Evolutionary conservation across 2,329 filamentous ascomycete genomes (phyloP).

Genomic region (Ceratocystis ficicola): DNA sequence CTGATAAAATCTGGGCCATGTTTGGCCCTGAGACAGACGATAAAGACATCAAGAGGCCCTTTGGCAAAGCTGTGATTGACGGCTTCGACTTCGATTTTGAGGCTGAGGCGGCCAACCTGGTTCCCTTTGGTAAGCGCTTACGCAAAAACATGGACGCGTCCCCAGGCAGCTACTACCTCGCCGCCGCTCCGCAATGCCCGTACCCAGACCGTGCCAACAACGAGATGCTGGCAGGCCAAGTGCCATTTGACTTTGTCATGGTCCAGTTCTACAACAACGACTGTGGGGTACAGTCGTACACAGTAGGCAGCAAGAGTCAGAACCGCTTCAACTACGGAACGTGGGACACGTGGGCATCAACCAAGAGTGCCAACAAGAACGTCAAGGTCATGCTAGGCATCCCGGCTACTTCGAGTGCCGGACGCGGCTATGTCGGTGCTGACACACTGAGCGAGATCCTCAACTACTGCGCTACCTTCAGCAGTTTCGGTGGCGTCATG

Average conservation of each 20-base stretch:
- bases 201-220: constrained; percentile 28
- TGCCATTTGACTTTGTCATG: constrained; percentile 35
- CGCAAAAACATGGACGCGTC: constrained; percentile 38
- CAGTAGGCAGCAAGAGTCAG: constrained; percentile 27
- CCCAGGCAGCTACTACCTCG: constrained; percentile 30
- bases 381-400: constrained; percentile 39
- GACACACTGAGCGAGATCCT: constrained; percentile 30
- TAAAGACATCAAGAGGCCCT: constrained; percentile 31
- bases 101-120: constrained; percentile 24
- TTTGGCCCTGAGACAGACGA: constrained; percentile 30
- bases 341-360: constrained; percentile 51
- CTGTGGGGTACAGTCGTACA: constrained; percentile 45
- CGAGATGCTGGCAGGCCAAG: constrained; percentile 32
- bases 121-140: constrained; percentile 31
- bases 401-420: constrained; percentile 30
- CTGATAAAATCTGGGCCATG: constrained; percentile 31
- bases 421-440: constrained; percentile 33
- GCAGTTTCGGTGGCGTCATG: constrained; percentile 36
- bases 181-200: constrained; percentile 38
- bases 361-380: constrained; percentile 40
- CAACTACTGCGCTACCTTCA: constrained; percentile 30
- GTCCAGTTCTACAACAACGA: constrained; percentile 44
- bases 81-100: constrained; percentile 37
- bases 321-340: constrained; percentile 35
- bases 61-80: constrained; percentile 30